Evolutionary conservation across 148 eudicot species (phyloP).

Genomic region (Nepenthes gracilis): DNA sequence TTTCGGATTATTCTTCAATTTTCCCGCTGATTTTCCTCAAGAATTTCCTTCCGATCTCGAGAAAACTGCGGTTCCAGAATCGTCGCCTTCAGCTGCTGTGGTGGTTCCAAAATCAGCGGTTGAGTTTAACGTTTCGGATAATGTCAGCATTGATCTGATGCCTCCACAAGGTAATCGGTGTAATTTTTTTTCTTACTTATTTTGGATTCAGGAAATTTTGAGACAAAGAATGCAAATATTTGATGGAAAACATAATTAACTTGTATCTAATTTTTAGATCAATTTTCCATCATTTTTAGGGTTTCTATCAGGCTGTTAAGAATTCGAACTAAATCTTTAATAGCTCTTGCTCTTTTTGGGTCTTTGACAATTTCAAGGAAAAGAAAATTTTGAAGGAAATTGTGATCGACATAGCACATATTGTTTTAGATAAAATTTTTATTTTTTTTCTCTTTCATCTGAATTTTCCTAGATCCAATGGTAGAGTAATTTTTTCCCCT

Average conservation of each 20-base stretch:
- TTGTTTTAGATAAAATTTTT: no score
- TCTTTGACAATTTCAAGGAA: no score
- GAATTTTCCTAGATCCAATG: no score
- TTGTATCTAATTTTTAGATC: background rate
- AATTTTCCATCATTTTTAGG: background rate
- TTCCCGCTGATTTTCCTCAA: conserved; percentile 15
- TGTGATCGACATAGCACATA: no score
- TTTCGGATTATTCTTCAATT: conserved; percentile 23
- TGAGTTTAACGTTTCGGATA: background rate
- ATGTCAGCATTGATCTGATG: background rate
- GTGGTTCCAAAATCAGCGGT: background rate
- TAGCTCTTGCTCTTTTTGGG: no score
- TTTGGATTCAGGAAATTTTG: no score
- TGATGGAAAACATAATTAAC: background rate
- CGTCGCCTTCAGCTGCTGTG: background rate
- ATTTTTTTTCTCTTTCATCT: no score
- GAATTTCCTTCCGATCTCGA: background rate
- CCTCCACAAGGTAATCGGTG: no score
- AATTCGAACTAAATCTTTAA: background rate
- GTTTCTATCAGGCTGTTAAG: background rate
- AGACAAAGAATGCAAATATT: background rate
- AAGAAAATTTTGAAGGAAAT: no score
- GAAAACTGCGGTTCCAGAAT: background rate
- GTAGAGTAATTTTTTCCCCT: no score
- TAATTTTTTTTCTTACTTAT: no score